Evolutionary conservation across 306 rosid genomes (phyloP), one percentile per base, ranked within the genome.

Genomic region (Gillenia trifoliata): DNA sequence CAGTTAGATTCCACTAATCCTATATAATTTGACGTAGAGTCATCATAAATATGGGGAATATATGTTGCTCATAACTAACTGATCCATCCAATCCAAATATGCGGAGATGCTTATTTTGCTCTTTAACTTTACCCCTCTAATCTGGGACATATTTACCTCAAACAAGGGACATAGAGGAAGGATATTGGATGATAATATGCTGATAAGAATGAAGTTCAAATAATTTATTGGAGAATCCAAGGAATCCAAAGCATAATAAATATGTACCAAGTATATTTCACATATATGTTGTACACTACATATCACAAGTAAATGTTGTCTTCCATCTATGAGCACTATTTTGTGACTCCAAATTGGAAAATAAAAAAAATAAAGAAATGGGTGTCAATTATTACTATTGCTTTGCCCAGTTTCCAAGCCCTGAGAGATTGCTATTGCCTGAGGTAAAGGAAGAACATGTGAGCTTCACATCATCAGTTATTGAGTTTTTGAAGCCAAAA

Each of bases 401-500:
- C 47, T 78, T 56, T 40, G 6, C 66, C 30, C 10, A 13, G 8
- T 23, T 28, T 73, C 57, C 79, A 67, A 67, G 64, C 57, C 36
- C 78, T 23, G 43, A 41, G n/a, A 66, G 45, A 73, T 60, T 25
- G 25, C 23, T 71, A 73, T 60, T 25, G 41, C 22, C 66, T 16
- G 56, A 33, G 71, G 40, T 54, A 30, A 33, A 66, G 52, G 49
- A 36, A 36, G 11, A 41, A 23, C 33, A 34, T 55, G 38, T 25
- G 13, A 28, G 64, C 45, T 31, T 36, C 4, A 36, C 19, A 33
- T 50, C 61, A 68, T 73, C 72, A 70, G 41, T 76, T 23, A 28
- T 38, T 26, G 13, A 54, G 76, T 74, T 71, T 26, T 15, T 81
- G 77, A 81, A 88, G 78, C 77, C 76, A 50, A 55, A 45, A 63